Evolutionary conservation across 2,329 filamentous ascomycete genomes (phyloP), one percentile per base, ranked within the genome.

Genomic region (Acrocalymma vagum): DNA sequence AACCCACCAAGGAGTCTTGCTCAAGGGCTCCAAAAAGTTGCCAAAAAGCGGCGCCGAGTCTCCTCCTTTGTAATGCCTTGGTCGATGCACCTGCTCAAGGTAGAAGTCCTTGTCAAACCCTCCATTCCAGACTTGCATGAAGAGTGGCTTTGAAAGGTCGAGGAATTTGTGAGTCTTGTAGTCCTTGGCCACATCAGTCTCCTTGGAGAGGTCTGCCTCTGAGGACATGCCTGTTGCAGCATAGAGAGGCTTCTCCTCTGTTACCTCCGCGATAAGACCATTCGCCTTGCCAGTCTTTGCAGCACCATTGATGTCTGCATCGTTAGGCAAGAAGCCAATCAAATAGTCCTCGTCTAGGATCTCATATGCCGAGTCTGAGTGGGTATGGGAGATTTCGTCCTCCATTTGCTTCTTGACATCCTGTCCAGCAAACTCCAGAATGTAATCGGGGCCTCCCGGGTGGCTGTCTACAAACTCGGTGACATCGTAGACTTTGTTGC

Each of bases 11-110:
- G 94, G 83, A 3, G 94, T 99, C 78, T 92, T 88, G 70, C 86
- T 92, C 44, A 99, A 75, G n/a, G 94, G 94, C 74, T 99, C 94
- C n/a, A 99, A 78, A 69, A 99, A 95, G 74, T 99, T 97, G 45
- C 94, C 94, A 72, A 99, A 99, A 16, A 99, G 74, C 14, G 94
- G 94, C 24, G 94, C 94, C 6, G 91, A 96, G 48, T 85, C 84
- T 43, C 94, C 94, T 53, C 93, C 93, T 67, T 86, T 95, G 79
- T 97, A 99, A 71, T 99, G 93, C 44, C 94, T 85, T 13, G 94
- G 94, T 29, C 94, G 86, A 69, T 99, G 94, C 36, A 99, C 89
- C 70, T 99, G 94, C 57, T 96, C 86, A 16, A 99, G 81, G 65
- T 99, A 99, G 67, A 99, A 99, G n/a, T 90, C 84, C 70, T 96